A percentile compares a stretch with the other conserved stretches of the same genome.
Conservation (phyloP, 2,329 filamentous ascomycete genomes). For the Tolypocladium guangdongense region DNA sequence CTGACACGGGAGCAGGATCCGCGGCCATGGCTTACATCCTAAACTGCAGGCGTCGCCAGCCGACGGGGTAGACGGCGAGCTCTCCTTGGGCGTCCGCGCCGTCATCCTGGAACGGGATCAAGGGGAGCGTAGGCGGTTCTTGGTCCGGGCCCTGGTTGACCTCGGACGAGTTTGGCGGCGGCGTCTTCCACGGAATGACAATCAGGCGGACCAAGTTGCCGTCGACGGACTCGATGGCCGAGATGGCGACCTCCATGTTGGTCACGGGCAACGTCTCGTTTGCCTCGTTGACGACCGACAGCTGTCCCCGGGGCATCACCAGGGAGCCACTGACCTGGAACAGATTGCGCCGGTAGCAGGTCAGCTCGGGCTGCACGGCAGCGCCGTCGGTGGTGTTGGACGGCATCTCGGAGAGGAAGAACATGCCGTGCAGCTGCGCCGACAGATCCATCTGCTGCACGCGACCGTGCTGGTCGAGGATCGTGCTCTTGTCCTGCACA, state of each 20-base stretch:
- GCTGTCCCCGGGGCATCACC: conserved; percentile 64
- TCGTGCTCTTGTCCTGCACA: conserved; percentile 47
- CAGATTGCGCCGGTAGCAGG: conserved; percentile 89
- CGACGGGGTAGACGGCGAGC: conserved; percentile 82
- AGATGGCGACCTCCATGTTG: conserved; percentile 77
- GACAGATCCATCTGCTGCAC: conserved; percentile 51
- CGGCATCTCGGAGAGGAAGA: conserved; percentile 74
- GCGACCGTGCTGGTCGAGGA: conserved; percentile 47
- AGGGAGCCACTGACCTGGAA: conserved; percentile 93
- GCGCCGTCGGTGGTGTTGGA: conserved; percentile 47
- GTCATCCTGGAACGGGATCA: conserved; percentile 57
- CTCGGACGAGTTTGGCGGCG: conserved; percentile 65
- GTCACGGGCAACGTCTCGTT: conserved; percentile 76
- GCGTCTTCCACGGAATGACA: conserved; percentile 96
- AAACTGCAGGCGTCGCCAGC: conserved; percentile 90
- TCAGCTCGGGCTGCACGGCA: conserved; percentile 66
- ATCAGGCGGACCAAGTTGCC: conserved; percentile 87
- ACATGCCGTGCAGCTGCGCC: conserved; percentile 79
- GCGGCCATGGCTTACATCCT: conserved; percentile 46
- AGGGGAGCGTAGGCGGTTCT: conserved; percentile 72
- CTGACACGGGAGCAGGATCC: neutral
- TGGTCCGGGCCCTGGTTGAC: conserved; percentile 59
- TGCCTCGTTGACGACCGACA: conserved; percentile 73
- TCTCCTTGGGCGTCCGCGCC: conserved; percentile 57
- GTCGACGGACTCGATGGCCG: conserved; percentile 89